Evolutionary conservation across 306 rosid species (phyloP).

Genomic region (Styphnolobium japonicum): DNA sequence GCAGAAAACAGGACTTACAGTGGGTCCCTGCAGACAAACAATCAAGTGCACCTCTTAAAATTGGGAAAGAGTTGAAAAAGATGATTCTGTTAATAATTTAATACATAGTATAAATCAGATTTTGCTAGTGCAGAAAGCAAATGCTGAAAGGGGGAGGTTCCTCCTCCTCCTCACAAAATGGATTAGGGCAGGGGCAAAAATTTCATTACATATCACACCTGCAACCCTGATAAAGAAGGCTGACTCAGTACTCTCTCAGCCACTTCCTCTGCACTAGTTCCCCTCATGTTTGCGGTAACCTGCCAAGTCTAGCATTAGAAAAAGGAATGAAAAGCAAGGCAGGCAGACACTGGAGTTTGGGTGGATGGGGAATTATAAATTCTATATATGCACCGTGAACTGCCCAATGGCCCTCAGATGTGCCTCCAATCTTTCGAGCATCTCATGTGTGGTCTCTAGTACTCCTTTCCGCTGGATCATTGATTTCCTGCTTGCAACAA

Average conservation of each 20-base stretch:
- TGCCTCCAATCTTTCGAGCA: conserved; percentile 92
- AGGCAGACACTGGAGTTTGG: neutral
- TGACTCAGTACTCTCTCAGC: conserved; percentile 89
- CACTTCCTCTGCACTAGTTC: conserved; percentile 83
- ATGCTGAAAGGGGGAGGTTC: neutral
- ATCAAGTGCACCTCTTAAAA: conserved; percentile 10
- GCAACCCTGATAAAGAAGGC: conserved; percentile 77
- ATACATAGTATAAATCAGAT: neutral
- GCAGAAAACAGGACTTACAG: conserved; percentile 80
- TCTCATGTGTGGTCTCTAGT: conserved; percentile 84
- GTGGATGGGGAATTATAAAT: neutral
- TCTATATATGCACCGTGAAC: conserved; percentile 60
- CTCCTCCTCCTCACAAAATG: neutral
- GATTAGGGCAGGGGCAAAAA: neutral
- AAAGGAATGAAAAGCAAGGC: conserved; percentile 8
- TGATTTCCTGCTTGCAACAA: conserved; percentile 85
- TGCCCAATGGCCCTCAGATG: conserved; percentile 81
- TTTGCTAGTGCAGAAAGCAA: conserved; percentile 6
- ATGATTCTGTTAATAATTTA: neutral
- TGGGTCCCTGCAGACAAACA: conserved; percentile 75
- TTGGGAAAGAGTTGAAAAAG: neutral
- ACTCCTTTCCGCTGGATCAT: conserved; percentile 71
- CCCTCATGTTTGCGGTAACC: conserved; percentile 97
- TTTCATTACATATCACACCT: conserved; percentile 52
- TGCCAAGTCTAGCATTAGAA: conserved; percentile 39